These are phyloP conservation scores for Boletus rex-veris DNA, from an alignment of 768 basidiomycete species.

Conservation along the genomic window DNA sequence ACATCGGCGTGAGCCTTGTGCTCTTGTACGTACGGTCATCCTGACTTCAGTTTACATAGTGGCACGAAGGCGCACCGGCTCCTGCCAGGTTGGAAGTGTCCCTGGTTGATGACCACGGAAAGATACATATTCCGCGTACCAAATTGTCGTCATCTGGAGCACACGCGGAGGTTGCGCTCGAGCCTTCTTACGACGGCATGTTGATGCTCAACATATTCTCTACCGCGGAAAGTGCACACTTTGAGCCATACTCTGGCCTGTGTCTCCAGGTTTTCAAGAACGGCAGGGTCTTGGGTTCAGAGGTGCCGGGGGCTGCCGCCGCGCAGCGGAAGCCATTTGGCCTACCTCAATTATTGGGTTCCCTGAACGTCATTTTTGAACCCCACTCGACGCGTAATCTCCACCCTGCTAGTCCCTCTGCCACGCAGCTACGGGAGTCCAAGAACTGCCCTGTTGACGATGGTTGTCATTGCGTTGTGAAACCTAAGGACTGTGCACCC, in stretches of 20 bases:
- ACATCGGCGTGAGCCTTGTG: not conserved
- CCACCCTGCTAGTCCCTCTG: constrained; percentile 7
- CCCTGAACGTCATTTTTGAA: constrained; percentile 11
- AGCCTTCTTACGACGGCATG: constrained; percentile 1
- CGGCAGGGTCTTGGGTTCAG: too few relatives aligned
- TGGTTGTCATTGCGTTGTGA: not conserved
- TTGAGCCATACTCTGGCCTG: constrained; percentile 9
- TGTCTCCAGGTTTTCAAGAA: not conserved
- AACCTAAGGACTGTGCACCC: not conserved
- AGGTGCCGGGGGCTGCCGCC: too few relatives aligned
- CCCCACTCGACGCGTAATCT: constrained; percentile 11
- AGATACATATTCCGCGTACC: not conserved
- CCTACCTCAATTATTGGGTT: not conserved
- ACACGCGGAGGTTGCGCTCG: not conserved
- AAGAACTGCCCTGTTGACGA: not conserved
- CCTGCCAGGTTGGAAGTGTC: constrained; percentile 5
- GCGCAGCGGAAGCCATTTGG: too few relatives aligned
- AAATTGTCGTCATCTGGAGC: not conserved
- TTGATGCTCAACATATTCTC: constrained; percentile 6
- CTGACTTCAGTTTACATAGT: not conserved
- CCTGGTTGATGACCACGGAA: constrained; percentile 4
- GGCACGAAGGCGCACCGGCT: not conserved
- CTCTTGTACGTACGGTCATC: not conserved
- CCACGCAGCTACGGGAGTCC: not conserved
- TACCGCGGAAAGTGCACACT: not conserved